A percentile compares a stretch with the other conserved stretches of the same genome.
phyloP scores from a whole-genome alignment of 1,284 basidiomycete species.

The Sanguinoderma infundibulare region DNA sequence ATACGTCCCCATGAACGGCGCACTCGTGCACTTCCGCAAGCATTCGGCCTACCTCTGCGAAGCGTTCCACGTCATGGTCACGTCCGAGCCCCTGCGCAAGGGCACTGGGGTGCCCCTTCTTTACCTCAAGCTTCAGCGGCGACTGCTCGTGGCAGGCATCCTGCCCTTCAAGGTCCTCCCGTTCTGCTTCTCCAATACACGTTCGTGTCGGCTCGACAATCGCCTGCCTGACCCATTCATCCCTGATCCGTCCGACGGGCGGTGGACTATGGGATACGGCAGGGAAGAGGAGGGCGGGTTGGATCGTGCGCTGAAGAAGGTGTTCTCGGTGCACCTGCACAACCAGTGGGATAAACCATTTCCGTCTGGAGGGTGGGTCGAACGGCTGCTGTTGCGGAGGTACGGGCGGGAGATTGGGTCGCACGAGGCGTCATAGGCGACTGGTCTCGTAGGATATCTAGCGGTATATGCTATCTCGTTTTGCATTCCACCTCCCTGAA shows the following conservation, averaged over 20 bases:
- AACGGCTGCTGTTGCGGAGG: slow-evolving; percentile 67
- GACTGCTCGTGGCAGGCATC: slow-evolving; percentile 72
- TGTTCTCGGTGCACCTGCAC: slow-evolving; percentile 90
- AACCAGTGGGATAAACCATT: slow-evolving; percentile 91
- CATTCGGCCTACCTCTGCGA: slow-evolving; percentile 95
- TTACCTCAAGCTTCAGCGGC: slow-evolving; percentile 87
- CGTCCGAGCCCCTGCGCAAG: slow-evolving; percentile 71
- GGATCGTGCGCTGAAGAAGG: slow-evolving; percentile 65
- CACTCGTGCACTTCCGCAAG: slow-evolving; percentile 88
- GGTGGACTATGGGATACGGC: slow-evolving; percentile 58
- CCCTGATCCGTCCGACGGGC: slow-evolving; percentile 59
- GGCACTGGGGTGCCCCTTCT: slow-evolving; percentile 90
- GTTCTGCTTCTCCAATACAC: slow-evolving; percentile 90
- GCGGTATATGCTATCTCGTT: background rate
- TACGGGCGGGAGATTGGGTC: slow-evolving; percentile 53
- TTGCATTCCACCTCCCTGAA: background rate
- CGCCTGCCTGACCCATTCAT: slow-evolving; percentile 89
- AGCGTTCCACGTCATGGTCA: slow-evolving; percentile 88
- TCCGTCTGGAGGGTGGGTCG: slow-evolving; percentile 81
- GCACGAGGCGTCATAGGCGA: background rate
- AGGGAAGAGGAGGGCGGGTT: slow-evolving; percentile 69
- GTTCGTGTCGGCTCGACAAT: slow-evolving; percentile 89
- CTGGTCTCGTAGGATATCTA: too few species aligned
- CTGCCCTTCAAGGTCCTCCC: slow-evolving; percentile 90
- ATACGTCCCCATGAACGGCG: slow-evolving; percentile 89